phyloP scores from a whole-genome alignment of 768 basidiomycete genomes.

The Royoungia palumana region DNA sequence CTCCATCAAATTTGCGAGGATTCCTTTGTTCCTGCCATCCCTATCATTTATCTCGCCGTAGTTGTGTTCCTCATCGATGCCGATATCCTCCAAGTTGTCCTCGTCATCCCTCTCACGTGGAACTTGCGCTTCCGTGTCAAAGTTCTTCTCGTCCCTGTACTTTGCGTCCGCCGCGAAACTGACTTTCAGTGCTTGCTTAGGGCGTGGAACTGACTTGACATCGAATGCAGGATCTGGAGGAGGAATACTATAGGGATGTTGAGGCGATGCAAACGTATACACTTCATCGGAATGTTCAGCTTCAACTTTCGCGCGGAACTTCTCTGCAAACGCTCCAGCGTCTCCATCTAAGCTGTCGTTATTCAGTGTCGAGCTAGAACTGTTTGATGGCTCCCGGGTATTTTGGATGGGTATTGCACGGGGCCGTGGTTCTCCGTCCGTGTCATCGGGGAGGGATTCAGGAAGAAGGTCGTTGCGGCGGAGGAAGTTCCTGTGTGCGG shows the following conservation, averaged over 20 bases:
- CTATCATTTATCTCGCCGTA: slow-evolving; percentile 19
- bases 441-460: neutral
- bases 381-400: slow-evolving; percentile 31
- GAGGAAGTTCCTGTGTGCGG: neutral
- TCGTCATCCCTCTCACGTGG: slow-evolving; percentile 4
- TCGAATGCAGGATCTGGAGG: slow-evolving; percentile 47
- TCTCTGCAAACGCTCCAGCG: slow-evolving; percentile 14
- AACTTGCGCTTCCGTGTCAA: slow-evolving; percentile 27
- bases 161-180: slow-evolving; percentile 36
- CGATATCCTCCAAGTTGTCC: slow-evolving; percentile 18
- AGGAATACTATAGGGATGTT: slow-evolving; percentile 59
- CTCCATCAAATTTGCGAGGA: slow-evolving; percentile 31
- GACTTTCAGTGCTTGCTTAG: slow-evolving; percentile 30
- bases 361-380: slow-evolving; percentile 39
- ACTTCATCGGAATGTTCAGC: slow-evolving; percentile 33
- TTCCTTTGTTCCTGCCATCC: slow-evolving; percentile 25
- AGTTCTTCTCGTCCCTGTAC: slow-evolving; percentile 12
- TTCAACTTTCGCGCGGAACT: slow-evolving; percentile 10
- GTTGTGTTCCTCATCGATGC: slow-evolving; percentile 9
- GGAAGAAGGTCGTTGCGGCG: neutral
- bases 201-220: slow-evolving; percentile 8
- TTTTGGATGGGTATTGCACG: slow-evolving; percentile 15
- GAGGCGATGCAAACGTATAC: slow-evolving; percentile 53
- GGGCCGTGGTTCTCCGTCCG: slow-evolving; percentile 9
- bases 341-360: slow-evolving; percentile 19